These are phyloP conservation scores for Paecilomyces formosus DNA, from an alignment of 2,329 filamentous ascomycete species.

Conservation along the genomic window DNA sequence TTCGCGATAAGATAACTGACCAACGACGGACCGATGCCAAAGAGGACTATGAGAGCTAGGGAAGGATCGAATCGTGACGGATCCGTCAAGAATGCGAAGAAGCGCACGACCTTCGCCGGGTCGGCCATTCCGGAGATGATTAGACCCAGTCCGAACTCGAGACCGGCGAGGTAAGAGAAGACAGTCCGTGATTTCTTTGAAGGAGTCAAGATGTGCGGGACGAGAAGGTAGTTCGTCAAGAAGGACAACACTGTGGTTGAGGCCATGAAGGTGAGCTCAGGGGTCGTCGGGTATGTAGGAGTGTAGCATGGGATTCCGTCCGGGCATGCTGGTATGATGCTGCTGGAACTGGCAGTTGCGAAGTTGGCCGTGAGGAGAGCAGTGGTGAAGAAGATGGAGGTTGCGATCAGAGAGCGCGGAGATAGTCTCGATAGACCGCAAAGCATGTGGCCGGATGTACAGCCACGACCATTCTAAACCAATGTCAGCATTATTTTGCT, in stretches of 20 bases:
- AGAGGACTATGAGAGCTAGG: conserved; percentile 41
- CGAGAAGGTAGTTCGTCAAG: conserved; percentile 25
- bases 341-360: conserved; percentile 16
- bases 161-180: conserved; percentile 39
- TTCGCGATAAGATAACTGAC: conserved; percentile 23
- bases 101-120: conserved; percentile 43
- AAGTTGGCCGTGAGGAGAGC: conserved; percentile 38
- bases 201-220: conserved; percentile 20
- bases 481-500: neutral
- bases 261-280: conserved; percentile 28
- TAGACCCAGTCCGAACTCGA: conserved; percentile 46
- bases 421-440: conserved; percentile 45
- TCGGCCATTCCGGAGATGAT: conserved; percentile 46
- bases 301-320: conserved; percentile 38
- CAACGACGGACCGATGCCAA: conserved; percentile 43
- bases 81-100: conserved; percentile 40
- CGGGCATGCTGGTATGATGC: conserved; percentile 33
- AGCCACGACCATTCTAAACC: conserved; percentile 39
- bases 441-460: conserved; percentile 51
- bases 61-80: conserved; percentile 44
- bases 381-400: conserved; percentile 36
- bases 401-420: conserved; percentile 42
- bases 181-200: conserved; percentile 24
- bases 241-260: conserved; percentile 20
- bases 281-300: conserved; percentile 34